Base-by-base conservation (phyloP, 106 monocot species). In the Allium cepa region DNA sequence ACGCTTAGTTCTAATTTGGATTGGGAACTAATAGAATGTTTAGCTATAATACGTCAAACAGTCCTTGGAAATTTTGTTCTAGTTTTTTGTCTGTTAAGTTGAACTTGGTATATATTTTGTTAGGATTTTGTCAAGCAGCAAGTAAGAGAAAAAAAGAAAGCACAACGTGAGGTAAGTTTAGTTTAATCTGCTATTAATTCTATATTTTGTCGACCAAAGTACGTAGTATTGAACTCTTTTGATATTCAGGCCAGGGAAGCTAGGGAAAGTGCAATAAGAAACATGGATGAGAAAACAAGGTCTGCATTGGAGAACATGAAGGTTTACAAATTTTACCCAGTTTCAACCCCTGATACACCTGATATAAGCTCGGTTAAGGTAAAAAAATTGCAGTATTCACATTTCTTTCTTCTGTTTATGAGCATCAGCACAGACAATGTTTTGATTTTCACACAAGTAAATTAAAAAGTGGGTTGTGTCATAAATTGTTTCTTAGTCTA, bases 271-370 rank as follows among this genome's bases (percentile, higher is more conserved):
- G 89, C 87, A 48, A 81, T 87, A 12, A 85, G 87, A 56, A 84
- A 87, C 26, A 92, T 92, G 97, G 86, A 92, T 70, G 84, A 75
- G 2, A 58, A 76, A 58, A 87, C 79, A 14, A 89, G 59, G 80
- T 45, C 80, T 45, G 92, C 92, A 53, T 92, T 82, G 47, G 84
- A 99, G 74, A 89, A 81, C 52, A 90, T 99, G 80, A 57, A 53
- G 69, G 78, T 99, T 67, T 99, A 92, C 47, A 97, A 97, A 70
- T 97, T 97, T 72, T 97, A 97, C 71, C 96, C 96, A 13, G 80
- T 89, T 8, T 70, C 81, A 53, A 86, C 88, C 45, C 75, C 79
- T 9, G 82, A 84, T 69, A 84, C 86, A 46, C 96, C 96, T 46
- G 96, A 97, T 66, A 77, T 97, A 46, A 83, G 82, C 72, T 53